Evolutionary conservation across 2,329 filamentous ascomycete genomes (phyloP).

Genomic region (Purpureocillium takamizusanense): DNA sequence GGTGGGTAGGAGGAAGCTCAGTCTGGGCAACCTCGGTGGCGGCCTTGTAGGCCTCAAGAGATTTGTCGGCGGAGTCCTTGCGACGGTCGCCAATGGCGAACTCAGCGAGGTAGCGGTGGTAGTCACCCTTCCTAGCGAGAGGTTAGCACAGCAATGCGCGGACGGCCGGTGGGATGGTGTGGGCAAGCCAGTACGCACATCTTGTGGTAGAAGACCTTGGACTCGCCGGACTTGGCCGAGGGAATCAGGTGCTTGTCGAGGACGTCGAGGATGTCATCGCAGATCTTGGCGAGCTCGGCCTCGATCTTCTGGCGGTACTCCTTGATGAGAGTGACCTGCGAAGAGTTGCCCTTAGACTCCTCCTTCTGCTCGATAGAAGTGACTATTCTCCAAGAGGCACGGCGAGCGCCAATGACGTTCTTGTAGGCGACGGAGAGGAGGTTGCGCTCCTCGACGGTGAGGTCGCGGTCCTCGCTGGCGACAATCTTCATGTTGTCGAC

Average conservation of each 20-base stretch:
- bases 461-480: slow-evolving; percentile 74
- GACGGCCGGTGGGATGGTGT: slow-evolving; percentile 20
- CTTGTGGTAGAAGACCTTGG: slow-evolving; percentile 99
- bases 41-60: slow-evolving; percentile 92
- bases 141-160: background rate
- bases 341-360: slow-evolving; percentile 95
- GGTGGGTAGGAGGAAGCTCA: slow-evolving; percentile 93
- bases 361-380: slow-evolving; percentile 99
- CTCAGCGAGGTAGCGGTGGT: slow-evolving; percentile 97
- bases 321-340: slow-evolving; percentile 86
- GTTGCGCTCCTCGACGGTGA: slow-evolving; percentile 93
- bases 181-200: slow-evolving; percentile 48
- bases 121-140: slow-evolving; percentile 82
- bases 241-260: slow-evolving; percentile 91
- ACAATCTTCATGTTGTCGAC: slow-evolving; percentile 99
- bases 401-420: slow-evolving; percentile 94
- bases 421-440: slow-evolving; percentile 97
- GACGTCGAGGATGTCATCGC: slow-evolving; percentile 92
- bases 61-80: slow-evolving; percentile 88
- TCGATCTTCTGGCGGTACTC: slow-evolving; percentile 99
- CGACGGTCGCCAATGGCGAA: slow-evolving; percentile 91
- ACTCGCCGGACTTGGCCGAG: slow-evolving; percentile 90
- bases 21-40: slow-evolving; percentile 97
- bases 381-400: slow-evolving; percentile 97
- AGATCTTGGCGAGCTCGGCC: slow-evolving; percentile 92